phyloP scores from a whole-genome alignment of 1,139 yeast species.

The Magnusiomyces paraingens region DNA sequence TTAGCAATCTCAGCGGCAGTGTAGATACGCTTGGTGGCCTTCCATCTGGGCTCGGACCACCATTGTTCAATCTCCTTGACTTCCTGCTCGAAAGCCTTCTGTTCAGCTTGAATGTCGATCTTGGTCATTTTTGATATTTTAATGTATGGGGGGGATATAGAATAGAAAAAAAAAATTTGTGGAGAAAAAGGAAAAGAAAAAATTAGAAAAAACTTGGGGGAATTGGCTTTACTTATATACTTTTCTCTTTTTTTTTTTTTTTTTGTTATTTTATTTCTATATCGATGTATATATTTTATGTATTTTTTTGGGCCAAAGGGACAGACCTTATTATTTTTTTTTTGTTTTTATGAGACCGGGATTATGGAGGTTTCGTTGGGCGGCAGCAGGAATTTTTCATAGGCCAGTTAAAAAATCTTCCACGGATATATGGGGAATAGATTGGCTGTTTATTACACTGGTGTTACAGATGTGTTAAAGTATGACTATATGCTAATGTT shows the following conservation, averaged over 20 bases:
- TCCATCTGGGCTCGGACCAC: conserved; percentile 95
- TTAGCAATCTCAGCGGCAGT: conserved; percentile 82
- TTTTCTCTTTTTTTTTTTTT: no score
- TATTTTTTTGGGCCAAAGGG: neutral
- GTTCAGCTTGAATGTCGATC: conserved; percentile 43
- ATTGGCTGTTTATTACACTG: no score
- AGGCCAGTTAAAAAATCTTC: no score
- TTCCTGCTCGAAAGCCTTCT: conserved; percentile 58
- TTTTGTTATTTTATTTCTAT: no score
- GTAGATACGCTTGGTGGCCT: conserved; percentile 80
- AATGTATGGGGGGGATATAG: neutral
- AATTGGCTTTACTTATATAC: conserved; percentile 8
- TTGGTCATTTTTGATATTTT: conserved; percentile 11
- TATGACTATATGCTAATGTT: no score
- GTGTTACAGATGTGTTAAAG: no score
- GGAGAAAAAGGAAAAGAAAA: conserved; percentile 4
- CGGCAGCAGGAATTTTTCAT: neutral
- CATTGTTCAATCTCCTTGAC: conserved; percentile 70
- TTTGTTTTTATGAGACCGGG: conserved; percentile 1
- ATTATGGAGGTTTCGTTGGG: neutral
- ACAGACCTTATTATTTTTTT: neutral
- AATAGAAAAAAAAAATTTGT: neutral
- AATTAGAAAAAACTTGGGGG: conserved; percentile 10
- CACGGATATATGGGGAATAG: no score
- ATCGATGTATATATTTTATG: neutral